Evolutionary conservation across 768 basidiomycete genomes (phyloP), one percentile per base, ranked within the genome.

Genomic region (Tylopilus balloui): DNA sequence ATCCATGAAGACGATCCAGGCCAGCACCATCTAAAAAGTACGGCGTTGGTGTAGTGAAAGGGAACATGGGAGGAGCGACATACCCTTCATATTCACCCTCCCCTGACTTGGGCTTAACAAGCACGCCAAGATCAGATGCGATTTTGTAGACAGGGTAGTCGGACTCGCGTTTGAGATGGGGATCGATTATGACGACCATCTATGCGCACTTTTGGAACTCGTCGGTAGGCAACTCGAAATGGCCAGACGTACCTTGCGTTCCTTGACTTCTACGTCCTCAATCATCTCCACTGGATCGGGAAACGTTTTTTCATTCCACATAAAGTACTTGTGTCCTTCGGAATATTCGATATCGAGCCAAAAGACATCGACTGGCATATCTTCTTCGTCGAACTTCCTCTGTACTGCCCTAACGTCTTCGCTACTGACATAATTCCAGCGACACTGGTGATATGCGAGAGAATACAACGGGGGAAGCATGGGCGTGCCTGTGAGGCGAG

Each of bases 111-210:
- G 83, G 79, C 68, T 93, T 97, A 55, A 92, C 82, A 34, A 98
- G 79, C 10, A 96, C 66, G 31, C 76, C 84, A n/a, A 81, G 75
- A 4, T 95, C 90, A 19, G 83, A 81, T 0, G 95, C 92, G 58
- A 87, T 77, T 54, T 86, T 76, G 72, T 89, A 98, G 12, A 86
- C 86, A 1, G 92, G 87, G 65, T 93, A 94, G 42, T 78, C 67
- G 5, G 79, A 70, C 2, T 78, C 75, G 38, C 90, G 88, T 72
- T 98, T 98, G 63, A 97, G 70, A 69, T 98, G 96, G 38, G 96
- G 96, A 60, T 99, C 96, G 39, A 99, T 72, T 60, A 99, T 99
- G 28, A 94, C 87, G 27, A 99, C 94, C 89, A 99, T 96, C 92
- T 97, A 58, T 47, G 25, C 2, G 20, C 19, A 35, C 19, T 2